These are phyloP conservation scores for Trichaptum fuscoviolaceum DNA, from an alignment of 768 basidiomycete genomes.

Conservation along the genomic window DNA sequence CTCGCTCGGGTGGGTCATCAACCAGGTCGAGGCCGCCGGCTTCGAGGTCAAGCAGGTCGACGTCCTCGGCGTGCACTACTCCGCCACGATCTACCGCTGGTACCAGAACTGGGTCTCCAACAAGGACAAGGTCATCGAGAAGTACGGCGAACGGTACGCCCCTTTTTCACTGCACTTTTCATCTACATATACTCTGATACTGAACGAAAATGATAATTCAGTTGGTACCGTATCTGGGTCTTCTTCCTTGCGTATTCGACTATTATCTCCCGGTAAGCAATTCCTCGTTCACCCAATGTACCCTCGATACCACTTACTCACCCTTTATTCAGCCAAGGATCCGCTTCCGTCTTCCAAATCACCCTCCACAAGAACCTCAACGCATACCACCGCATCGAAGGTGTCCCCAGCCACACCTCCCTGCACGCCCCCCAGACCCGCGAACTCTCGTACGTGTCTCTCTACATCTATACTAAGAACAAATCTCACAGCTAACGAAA, in stretches of 20 bases:
- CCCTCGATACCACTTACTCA: slow-evolving; percentile 9
- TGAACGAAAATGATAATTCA: slow-evolving; percentile 7
- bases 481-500: background rate
- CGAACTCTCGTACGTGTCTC: background rate
- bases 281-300: slow-evolving; percentile 4
- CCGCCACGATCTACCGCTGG: slow-evolving; percentile 86
- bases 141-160: slow-evolving; percentile 77
- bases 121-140: slow-evolving; percentile 81
- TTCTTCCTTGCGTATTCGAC: slow-evolving; percentile 93
- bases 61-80: slow-evolving; percentile 96
- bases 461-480: too few species aligned
- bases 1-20: slow-evolving; percentile 92
- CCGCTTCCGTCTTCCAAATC: slow-evolving; percentile 92
- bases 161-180: background rate
- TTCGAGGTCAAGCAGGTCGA: slow-evolving; percentile 97
- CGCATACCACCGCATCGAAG: slow-evolving; percentile 86
- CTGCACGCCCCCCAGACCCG: slow-evolving; percentile 37
- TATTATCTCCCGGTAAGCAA: slow-evolving; percentile 68
- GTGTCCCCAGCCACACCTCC: slow-evolving; percentile 75
- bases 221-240: slow-evolving; percentile 92
- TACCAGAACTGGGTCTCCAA: slow-evolving; percentile 97
- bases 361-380: slow-evolving; percentile 98
- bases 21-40: slow-evolving; percentile 80
- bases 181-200: background rate
- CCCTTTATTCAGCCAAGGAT: slow-evolving; percentile 61